Evolutionary conservation across 495 filamentous ascomycete genomes (phyloP).

Genomic region (Lasiosphaeria ovina): DNA sequence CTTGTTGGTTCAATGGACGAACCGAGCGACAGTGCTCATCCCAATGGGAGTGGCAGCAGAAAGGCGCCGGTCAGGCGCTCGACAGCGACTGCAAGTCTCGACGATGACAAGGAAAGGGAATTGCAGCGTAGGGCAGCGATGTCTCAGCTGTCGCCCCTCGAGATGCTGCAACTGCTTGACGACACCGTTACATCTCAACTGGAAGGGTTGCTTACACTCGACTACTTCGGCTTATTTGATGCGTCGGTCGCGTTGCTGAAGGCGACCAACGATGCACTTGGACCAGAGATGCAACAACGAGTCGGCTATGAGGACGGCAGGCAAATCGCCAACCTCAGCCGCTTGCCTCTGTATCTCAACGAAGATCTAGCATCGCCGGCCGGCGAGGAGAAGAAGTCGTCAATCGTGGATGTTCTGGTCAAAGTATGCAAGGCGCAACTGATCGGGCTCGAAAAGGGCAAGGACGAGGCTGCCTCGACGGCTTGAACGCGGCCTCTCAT

Average conservation of each 20-base stretch:
- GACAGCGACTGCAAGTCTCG: not conserved
- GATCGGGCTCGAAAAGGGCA: no score
- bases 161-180: conserved; percentile 25
- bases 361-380: not conserved
- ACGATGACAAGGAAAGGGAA: not conserved
- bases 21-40: not conserved
- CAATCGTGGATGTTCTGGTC: not conserved
- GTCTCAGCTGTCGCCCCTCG: conserved; percentile 17
- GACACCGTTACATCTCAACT: conserved; percentile 22
- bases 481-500: no score
- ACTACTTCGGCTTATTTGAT: conserved; percentile 23
- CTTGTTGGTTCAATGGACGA: not conserved
- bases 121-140: conserved; percentile 5
- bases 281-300: not conserved
- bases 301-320: not conserved
- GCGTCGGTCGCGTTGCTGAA: conserved; percentile 13
- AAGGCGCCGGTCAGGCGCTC: not conserved
- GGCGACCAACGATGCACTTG: not conserved
- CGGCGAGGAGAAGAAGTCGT: not conserved
- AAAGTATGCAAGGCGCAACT: not conserved
- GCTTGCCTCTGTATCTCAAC: not conserved
- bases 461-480: no score
- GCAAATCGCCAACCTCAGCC: not conserved
- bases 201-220: conserved; percentile 23
- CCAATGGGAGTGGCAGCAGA: not conserved